These are phyloP conservation scores for Cotoneaster glaucophyllus DNA, from an alignment of 306 rosid species.

Conservation along the genomic window DNA sequence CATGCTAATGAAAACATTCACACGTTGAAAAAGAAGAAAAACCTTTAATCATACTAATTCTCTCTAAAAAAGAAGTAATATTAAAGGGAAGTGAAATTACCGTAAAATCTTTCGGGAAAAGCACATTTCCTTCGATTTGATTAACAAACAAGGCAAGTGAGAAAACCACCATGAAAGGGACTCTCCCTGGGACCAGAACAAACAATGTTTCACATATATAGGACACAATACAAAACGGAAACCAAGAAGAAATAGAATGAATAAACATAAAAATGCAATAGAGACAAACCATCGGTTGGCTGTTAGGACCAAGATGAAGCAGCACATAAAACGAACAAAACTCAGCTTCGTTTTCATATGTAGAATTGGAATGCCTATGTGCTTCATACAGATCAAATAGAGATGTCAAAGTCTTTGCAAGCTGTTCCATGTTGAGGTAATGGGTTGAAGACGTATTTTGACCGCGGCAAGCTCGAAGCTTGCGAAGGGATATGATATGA, in stretches of 20 bases:
- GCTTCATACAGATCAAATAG: constrained; percentile 60
- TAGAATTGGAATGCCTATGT: constrained; percentile 35
- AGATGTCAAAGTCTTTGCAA: constrained; percentile 68
- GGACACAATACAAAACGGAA: constrained; percentile 13
- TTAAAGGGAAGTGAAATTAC: constrained; percentile 30
- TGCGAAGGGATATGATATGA: constrained; percentile 67
- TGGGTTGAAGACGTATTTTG: constrained; percentile 60
- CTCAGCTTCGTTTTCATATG: constrained; percentile 70
- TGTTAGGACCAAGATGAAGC: constrained; percentile 69
- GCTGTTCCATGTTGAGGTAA: constrained; percentile 88
- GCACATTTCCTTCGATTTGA: constrained; percentile 77
- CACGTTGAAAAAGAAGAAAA: background rate
- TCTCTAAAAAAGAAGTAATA: background rate
- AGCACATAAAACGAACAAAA: constrained; percentile 75
- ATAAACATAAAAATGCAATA: constrained; percentile 22
- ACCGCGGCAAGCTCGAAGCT: constrained; percentile 41
- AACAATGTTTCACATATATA: constrained; percentile 23
- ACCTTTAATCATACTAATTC: background rate
- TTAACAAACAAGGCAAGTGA: constrained; percentile 36
- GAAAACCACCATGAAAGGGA: constrained; percentile 82
- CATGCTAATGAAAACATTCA: background rate
- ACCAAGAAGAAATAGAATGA: constrained; percentile 1
- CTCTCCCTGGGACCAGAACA: constrained; percentile 62
- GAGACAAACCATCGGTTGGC: constrained; percentile 60
- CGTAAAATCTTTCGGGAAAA: constrained; percentile 67